A percentile compares a stretch with the other conserved stretches of the same genome.
Evolutionary conservation across 306 rosid species (phyloP).

Genomic region (Carpinus viminea): DNA sequence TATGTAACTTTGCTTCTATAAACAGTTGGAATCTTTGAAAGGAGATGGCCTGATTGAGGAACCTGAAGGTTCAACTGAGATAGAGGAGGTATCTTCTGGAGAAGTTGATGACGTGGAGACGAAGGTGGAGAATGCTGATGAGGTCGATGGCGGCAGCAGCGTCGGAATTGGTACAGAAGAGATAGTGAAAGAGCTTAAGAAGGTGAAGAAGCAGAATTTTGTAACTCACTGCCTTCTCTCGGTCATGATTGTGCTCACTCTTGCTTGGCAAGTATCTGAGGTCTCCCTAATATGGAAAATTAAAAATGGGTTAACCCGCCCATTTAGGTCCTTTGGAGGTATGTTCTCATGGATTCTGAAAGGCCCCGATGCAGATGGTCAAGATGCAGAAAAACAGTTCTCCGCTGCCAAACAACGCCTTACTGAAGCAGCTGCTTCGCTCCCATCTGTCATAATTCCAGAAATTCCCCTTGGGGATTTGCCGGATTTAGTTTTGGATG

Average conservation of each 20-base stretch:
- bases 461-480: conserved; percentile 42
- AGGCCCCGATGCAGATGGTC: conserved; percentile 25
- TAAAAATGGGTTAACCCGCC: conserved; percentile 56
- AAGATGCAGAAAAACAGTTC: conserved; percentile 30
- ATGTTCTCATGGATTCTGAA: conserved; percentile 39
- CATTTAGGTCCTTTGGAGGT: conserved; percentile 49
- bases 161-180: conserved; percentile 38
- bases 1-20: not conserved
- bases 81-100: conserved; percentile 17
- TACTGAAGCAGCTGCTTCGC: conserved; percentile 26
- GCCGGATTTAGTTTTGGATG: not conserved
- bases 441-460: conserved; percentile 41
- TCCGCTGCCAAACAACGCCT: not conserved
- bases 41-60: conserved; percentile 29
- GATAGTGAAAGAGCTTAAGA: conserved; percentile 60
- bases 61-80: conserved; percentile 28
- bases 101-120: conserved; percentile 12
- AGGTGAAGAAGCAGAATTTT: conserved; percentile 67
- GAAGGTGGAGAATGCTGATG: conserved; percentile 16
- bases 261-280: conserved; percentile 84
- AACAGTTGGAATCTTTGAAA: conserved; percentile 54
- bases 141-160: conserved; percentile 8
- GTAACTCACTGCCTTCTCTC: conserved; percentile 87
- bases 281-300: conserved; percentile 56
- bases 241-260: conserved; percentile 64